Base-by-base conservation (phyloP, 768 basidiomycete species). In the Phylloporus rhodoxanthus region DNA sequence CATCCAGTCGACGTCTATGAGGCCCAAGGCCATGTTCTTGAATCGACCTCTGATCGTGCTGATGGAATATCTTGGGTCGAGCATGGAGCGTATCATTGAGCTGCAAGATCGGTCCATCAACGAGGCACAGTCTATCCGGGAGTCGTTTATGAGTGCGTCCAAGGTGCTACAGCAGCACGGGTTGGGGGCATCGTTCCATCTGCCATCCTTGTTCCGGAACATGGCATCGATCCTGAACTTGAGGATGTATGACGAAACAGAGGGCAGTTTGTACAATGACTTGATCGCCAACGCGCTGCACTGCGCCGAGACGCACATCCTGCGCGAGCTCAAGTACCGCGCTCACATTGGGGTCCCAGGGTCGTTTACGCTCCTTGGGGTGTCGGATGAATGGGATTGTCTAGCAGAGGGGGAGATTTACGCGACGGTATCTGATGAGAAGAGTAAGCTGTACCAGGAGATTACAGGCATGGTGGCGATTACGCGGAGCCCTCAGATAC, bases 401-500 rank as follows among this genome's bases (percentile, higher is more conserved):
- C 60, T 80, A 7, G 54, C 52, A 2, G 72, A 75, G 51, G 72
- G 75, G 5, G 72, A 78, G 52, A 72, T 81, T 36, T 81, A 70
- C 50, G 75, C 78, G 36, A 69, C 69, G 23, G 62, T 70, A 1
- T 45, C 55, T 6, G 70, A 73, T 47, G 67, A 68, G 20, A 65
- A 63, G 42, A 66, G 29, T 1, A 52, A 52, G 23, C 0, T 65
- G 20, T 56, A 66, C 26, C 0, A 60, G 20, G 51, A 58, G 32
- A 65, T 75, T 28, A 61, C 61, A 8, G 78, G 77, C 1, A 26
- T 45, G 3, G 64, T 78, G 1, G 63, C 73, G n/a, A 70, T 79
- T 45, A 76, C 77, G 15, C 65, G 78, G 3, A 74, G 73, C n/a
- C 78, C 78, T 11, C 71, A 76, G 42, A 76, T 79, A 45, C 78